phyloP scores from a whole-genome alignment of 176 grass and related monocot species.

The Leersia perrieri region DNA sequence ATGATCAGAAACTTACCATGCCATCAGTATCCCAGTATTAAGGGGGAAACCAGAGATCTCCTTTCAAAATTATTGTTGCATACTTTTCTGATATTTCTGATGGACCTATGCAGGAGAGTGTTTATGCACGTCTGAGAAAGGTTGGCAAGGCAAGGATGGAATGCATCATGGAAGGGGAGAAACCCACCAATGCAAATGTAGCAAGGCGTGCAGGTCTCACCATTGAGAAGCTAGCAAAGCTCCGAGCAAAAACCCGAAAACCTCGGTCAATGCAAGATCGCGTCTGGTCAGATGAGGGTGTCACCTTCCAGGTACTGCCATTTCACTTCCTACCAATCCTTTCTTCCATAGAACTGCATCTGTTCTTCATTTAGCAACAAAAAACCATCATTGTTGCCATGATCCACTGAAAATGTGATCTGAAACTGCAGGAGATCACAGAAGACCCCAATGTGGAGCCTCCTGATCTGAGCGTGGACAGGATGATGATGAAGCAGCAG shows the following conservation, averaged over 20 bases:
- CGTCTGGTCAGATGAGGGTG: constrained; percentile 55
- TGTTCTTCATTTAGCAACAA: background rate
- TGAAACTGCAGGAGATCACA: constrained; percentile 54
- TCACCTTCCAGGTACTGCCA: constrained; percentile 68
- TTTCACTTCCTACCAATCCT: background rate
- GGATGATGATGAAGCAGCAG: constrained; percentile 72
- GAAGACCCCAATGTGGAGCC: constrained; percentile 62
- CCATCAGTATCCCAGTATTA: background rate
- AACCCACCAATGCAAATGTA: constrained; percentile 60
- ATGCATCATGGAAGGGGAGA: constrained; percentile 66
- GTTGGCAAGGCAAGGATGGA: constrained; percentile 60
- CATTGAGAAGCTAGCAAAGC: constrained; percentile 57
- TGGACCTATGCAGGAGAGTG: constrained; percentile 53
- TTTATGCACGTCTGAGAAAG: constrained; percentile 62
- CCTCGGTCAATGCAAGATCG: constrained; percentile 59
- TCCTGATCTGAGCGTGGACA: constrained; percentile 56
- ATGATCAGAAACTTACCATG: constrained; percentile 1
- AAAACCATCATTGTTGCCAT: background rate
- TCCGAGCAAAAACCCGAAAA: constrained; percentile 58
- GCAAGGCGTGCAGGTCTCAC: constrained; percentile 67
- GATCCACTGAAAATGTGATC: background rate
- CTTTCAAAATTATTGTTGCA: too few species aligned
- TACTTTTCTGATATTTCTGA: background rate
- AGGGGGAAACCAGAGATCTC: too few species aligned
- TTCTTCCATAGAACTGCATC: background rate